Conservation (phyloP, 352 stramenopile species). For the Lagenidium sp. region DNA sequence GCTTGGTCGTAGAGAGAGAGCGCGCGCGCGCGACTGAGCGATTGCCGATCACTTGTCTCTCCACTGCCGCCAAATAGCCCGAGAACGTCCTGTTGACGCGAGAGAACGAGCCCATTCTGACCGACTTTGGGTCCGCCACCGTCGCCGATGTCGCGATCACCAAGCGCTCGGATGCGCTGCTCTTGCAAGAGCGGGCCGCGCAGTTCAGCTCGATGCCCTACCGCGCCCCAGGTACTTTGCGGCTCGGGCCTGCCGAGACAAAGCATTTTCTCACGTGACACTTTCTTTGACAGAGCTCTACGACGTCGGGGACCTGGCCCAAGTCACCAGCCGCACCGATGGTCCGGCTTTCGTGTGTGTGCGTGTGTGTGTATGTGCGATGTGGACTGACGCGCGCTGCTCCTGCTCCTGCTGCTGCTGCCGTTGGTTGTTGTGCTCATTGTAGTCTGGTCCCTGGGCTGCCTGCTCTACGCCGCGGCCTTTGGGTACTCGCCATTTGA, state of each 20-base stretch:
- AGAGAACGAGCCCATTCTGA: slow-evolving; percentile 73
- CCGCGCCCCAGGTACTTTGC: slow-evolving; percentile 55
- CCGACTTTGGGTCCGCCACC: slow-evolving; percentile 82
- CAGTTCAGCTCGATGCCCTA: slow-evolving; percentile 84
- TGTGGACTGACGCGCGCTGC: not conserved
- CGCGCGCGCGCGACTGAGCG: no score
- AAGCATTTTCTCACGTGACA: no score
- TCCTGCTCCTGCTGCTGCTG: not conserved
- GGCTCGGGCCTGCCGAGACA: no score
- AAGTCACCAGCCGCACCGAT: slow-evolving; percentile 72
- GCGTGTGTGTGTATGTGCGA: no score
- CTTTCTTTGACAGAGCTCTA: slow-evolving; percentile 84
- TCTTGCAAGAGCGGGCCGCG: slow-evolving; percentile 77
- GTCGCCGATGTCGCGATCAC: slow-evolving; percentile 51
- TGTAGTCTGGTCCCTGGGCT: slow-evolving; percentile 84
- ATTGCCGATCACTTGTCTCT: no score
- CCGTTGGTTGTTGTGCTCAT: not conserved
- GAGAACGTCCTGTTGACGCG: slow-evolving; percentile 83
- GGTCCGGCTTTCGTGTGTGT: no score
- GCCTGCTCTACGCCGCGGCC: slow-evolving; percentile 80
- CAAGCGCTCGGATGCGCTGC: slow-evolving; percentile 68
- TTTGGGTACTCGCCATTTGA: slow-evolving; percentile 89
- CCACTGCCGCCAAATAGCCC: no score
- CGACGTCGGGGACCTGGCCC: slow-evolving; percentile 60
- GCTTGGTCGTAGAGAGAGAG: no score